Evolutionary conservation across 1,284 basidiomycete genomes (phyloP), one percentile per base, ranked within the genome.

Genomic region (Ganoderma leucocontextum): DNA sequence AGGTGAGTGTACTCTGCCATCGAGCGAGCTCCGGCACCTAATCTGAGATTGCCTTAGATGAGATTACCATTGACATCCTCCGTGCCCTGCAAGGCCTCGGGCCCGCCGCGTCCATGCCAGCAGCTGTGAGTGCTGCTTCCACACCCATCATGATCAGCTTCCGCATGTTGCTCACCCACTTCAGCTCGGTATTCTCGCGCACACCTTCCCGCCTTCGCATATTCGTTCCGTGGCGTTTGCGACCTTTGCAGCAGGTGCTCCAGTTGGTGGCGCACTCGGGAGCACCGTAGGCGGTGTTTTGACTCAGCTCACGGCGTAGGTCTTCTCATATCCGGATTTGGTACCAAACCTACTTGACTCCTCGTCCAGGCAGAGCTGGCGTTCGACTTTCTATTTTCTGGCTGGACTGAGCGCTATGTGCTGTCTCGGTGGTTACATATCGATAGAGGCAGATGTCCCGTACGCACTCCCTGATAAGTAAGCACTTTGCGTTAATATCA

Each of bases 191-290:
- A 94, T 94, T 66, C 84, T 95, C 29, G 93, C 94, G 0, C 85
- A 91, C 49, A 82, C 89, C 0, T 95, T 95, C 75, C 91, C 91
- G 2, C 88, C 89, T 0, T 88, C 90, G 0, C 83, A 83, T 8
- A 84, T 88, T 0, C 86, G 95, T 7, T 88, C 91, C 0, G 80
- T 88, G 0, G 94, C 93, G 0, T 95, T 95, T 71, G 88, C 94
- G 0, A 89, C 90, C 0, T 95, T 95, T 70, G 84, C 89, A 6
- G 87, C 94, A 0, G 95, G 95, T 19, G 93, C 93, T 5, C 94
- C 95, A 0, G 78, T 96, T 0, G 95, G 94, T 0, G 90, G 85
- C 0, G 90, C 88, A 0, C 79, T 95, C 6, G 94, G 94, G 0
- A 84, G 85, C 9, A 79, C 89, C 0, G 74, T 92, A 5, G 94